phyloP scores from a whole-genome alignment of 2,329 filamentous ascomycete species.

The Cordyceps sp. region DNA sequence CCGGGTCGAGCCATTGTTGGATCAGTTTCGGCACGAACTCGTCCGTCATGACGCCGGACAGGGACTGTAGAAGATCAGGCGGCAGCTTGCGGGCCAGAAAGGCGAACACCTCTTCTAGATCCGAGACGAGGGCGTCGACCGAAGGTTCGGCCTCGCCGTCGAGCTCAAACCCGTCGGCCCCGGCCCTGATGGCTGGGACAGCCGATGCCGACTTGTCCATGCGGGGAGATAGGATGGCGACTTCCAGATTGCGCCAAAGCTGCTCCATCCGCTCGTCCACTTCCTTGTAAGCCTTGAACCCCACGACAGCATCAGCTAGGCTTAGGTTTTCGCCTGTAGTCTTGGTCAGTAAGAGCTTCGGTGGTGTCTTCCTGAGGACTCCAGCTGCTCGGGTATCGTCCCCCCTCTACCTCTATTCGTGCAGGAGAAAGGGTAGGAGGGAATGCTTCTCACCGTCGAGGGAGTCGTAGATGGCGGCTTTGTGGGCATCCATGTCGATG shows the following conservation, averaged over 20 bases:
- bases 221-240: constrained; percentile 42
- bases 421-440: no score
- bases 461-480: constrained; percentile 37
- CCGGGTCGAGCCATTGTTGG: constrained; percentile 55
- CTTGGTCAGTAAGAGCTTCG: constrained; percentile 8
- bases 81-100: constrained; percentile 38
- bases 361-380: no score
- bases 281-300: constrained; percentile 41
- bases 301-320: constrained; percentile 36
- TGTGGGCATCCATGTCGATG: constrained; percentile 37
- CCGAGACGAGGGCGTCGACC: constrained; percentile 33
- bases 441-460: constrained; percentile 28
- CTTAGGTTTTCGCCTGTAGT: constrained; percentile 31
- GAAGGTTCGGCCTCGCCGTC: constrained; percentile 24
- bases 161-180: constrained; percentile 25
- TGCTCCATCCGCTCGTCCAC: constrained; percentile 41
- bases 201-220: constrained; percentile 23
- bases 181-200: constrained; percentile 22
- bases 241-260: constrained; percentile 46
- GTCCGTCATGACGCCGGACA: constrained; percentile 57
- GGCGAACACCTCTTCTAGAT: constrained; percentile 32
- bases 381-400: no score
- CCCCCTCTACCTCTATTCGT: no score
- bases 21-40: constrained; percentile 52
- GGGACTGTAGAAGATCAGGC: constrained; percentile 33